phyloP scores from a whole-genome alignment of 805 yeast genomes.

The Starmerella davenportii region DNA sequence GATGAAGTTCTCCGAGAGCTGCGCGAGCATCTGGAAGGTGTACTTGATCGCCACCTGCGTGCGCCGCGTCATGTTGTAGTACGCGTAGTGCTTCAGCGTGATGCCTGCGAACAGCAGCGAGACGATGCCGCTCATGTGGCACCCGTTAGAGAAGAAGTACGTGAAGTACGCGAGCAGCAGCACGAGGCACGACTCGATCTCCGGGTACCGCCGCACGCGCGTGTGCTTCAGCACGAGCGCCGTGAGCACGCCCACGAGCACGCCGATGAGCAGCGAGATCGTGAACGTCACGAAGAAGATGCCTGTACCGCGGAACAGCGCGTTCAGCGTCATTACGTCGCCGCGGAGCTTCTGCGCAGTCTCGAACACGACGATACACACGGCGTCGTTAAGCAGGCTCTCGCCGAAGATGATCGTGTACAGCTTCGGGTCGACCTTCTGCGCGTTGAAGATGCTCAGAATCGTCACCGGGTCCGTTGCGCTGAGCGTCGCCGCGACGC shows the following conservation, averaged over 20 bases:
- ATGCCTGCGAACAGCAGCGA: slow-evolving; percentile 90
- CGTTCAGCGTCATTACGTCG: slow-evolving; percentile 44
- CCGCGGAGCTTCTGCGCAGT: slow-evolving; percentile 95
- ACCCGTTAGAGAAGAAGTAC: slow-evolving; percentile 93
- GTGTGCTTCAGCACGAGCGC: slow-evolving; percentile 84
- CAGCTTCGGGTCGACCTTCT: slow-evolving; percentile 92
- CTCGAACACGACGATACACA: slow-evolving; percentile 96
- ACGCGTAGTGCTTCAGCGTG: slow-evolving; percentile 90
- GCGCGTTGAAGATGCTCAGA: slow-evolving; percentile 86
- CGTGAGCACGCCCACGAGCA: slow-evolving; percentile 68
- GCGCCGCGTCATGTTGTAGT: slow-evolving; percentile 90
- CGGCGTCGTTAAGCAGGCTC: slow-evolving; percentile 87
- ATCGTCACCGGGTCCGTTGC: slow-evolving; percentile 99
- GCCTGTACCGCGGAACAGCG: slow-evolving; percentile 72
- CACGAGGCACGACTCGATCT: slow-evolving; percentile 86
- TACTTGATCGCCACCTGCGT: slow-evolving; percentile 93
- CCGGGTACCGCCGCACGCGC: slow-evolving; percentile 86
- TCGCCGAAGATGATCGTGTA: slow-evolving; percentile 97
- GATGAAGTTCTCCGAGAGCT: slow-evolving; percentile 88
- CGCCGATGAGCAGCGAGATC: slow-evolving; percentile 76
- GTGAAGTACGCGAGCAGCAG: slow-evolving; percentile 85
- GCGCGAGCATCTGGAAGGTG: slow-evolving; percentile 84
- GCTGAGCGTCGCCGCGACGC: slow-evolving; percentile 92
- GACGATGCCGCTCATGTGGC: slow-evolving; percentile 98
- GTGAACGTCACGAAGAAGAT: slow-evolving; percentile 85